Evolutionary conservation across 2,329 filamentous ascomycete species (phyloP).

Genomic region (Cladobotryum mycophilum): DNA sequence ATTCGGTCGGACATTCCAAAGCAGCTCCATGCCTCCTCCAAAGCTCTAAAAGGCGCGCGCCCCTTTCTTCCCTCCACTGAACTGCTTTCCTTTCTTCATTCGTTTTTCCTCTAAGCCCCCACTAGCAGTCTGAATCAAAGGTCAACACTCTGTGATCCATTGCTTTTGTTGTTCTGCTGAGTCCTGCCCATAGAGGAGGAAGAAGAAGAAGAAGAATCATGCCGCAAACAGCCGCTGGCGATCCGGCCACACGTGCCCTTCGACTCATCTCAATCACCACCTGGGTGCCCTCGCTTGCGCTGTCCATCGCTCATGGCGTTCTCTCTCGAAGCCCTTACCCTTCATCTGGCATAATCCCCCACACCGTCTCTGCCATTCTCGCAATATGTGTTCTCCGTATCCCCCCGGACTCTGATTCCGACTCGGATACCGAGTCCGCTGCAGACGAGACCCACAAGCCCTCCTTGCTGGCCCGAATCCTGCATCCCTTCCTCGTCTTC

Average conservation of each 20-base stretch:
- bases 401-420: conserved; percentile 5
- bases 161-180: too few species aligned
- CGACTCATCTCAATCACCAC: conserved; percentile 29
- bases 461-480: conserved; percentile 9
- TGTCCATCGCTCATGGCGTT: conserved; percentile 33
- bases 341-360: conserved; percentile 34
- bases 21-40: too few species aligned
- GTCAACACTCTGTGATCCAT: too few species aligned
- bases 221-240: conserved; percentile 4
- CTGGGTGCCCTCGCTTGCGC: conserved; percentile 34
- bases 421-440: conserved; percentile 5
- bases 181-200: not conserved
- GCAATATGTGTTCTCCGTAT: conserved; percentile 20
- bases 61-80: not conserved
- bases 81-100: not conserved
- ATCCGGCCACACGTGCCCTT: conserved; percentile 19
- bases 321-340: conserved; percentile 29
- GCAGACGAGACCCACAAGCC: not conserved
- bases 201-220: not conserved
- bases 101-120: not conserved
- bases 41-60: not conserved
- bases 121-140: not conserved
- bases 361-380: conserved; percentile 29
- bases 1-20: too few species aligned
- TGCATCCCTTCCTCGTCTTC: conserved; percentile 33